Conservation (phyloP, 192 early-diverging fungal species). For the Ambispora gerdemannii region DNA sequence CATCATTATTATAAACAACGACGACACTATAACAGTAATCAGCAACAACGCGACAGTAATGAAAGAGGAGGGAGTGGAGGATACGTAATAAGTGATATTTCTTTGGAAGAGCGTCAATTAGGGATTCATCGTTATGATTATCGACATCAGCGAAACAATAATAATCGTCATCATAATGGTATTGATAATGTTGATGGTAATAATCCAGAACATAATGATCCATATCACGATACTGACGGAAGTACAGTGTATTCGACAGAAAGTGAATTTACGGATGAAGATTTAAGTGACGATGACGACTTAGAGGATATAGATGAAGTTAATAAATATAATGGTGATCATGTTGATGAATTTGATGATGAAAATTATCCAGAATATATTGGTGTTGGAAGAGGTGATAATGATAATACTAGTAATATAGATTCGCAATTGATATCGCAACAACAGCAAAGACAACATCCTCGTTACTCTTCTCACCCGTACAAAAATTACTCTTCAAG, state of each 20-base stretch:
- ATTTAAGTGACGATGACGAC: background rate
- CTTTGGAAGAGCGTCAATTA: constrained; percentile 23
- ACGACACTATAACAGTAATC: background rate
- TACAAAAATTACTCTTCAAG: no score
- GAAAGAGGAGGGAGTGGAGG: constrained; percentile 24
- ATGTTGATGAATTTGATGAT: background rate
- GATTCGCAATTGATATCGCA: no score
- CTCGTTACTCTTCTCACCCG: no score
- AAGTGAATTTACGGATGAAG: constrained; percentile 17
- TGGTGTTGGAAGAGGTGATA: background rate
- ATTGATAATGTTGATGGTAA: background rate
- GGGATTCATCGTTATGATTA: no score
- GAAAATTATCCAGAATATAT: constrained; percentile 12
- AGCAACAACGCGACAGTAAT: background rate
- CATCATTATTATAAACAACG: background rate
- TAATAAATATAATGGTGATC: background rate
- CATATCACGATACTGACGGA: constrained; percentile 20
- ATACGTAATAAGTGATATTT: constrained; percentile 16
- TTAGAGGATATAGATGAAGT: background rate
- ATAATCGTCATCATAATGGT: background rate
- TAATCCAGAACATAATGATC: background rate
- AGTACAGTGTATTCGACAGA: constrained; percentile 21
- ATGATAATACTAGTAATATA: constrained; percentile 5
- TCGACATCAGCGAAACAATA: no score
- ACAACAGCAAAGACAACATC: no score